phyloP scores from a whole-genome alignment of 306 rosid genomes.

The Cicer cuneatum region DNA sequence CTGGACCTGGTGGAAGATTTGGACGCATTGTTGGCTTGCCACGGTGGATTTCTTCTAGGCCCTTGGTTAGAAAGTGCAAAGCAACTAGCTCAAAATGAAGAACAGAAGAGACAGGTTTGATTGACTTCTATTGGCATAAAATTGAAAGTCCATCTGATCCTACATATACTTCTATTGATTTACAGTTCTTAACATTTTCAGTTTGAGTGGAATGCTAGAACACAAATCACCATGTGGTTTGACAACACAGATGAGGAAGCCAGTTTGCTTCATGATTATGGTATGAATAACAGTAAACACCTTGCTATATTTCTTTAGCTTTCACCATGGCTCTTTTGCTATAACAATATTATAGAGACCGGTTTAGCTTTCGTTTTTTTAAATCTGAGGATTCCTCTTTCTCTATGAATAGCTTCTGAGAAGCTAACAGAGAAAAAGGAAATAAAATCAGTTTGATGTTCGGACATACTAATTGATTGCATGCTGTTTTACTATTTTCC shows the following conservation, averaged over 20 bases:
- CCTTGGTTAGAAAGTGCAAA: slow-evolving; percentile 90
- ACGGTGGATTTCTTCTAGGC: slow-evolving; percentile 88
- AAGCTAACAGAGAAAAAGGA: neutral
- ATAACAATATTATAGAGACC: neutral
- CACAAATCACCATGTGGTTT: slow-evolving; percentile 95
- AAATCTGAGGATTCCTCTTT: slow-evolving; percentile 2
- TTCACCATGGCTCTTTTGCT: neutral
- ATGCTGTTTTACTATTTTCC: slow-evolving; percentile 9
- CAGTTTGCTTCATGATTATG: slow-evolving; percentile 87
- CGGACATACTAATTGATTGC: neutral
- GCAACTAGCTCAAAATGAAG: slow-evolving; percentile 74
- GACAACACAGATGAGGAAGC: slow-evolving; percentile 83
- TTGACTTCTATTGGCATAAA: slow-evolving; percentile 15
- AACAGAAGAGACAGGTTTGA: slow-evolving; percentile 75
- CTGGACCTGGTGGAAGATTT: slow-evolving; percentile 73
- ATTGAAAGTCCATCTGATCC: neutral
- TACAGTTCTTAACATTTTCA: slow-evolving; percentile 43
- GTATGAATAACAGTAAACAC: slow-evolving; percentile 48
- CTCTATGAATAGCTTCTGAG: neutral
- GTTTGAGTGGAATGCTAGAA: slow-evolving; percentile 96
- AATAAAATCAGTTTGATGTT: slow-evolving; percentile 20
- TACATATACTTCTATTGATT: slow-evolving; percentile 31
- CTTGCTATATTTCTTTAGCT: neutral
- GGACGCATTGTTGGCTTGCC: slow-evolving; percentile 79
- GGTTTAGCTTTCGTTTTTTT: neutral